Evolutionary conservation across 306 rosid genomes (phyloP).

Genomic region (Datisca glomerata): DNA sequence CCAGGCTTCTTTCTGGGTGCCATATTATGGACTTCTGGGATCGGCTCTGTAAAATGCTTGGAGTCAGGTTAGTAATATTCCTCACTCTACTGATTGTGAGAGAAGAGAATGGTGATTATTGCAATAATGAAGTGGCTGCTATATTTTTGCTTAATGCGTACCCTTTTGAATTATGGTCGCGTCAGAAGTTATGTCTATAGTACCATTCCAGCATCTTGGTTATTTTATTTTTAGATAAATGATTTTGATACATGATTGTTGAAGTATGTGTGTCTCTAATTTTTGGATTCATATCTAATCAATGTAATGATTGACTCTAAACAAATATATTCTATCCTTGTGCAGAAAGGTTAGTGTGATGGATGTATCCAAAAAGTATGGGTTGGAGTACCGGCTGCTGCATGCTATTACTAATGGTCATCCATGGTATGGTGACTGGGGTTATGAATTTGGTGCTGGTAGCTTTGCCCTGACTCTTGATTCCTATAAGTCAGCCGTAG

Average conservation of each 20-base stretch:
- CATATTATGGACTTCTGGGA: conserved; percentile 97
- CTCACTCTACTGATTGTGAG: no score
- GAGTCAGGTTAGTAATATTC: conserved; percentile 56
- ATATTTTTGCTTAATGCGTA: no score
- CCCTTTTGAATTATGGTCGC: no score
- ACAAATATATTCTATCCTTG: conserved; percentile 8
- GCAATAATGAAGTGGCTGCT: no score
- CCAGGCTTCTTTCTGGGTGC: conserved; percentile 67
- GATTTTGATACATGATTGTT: no score
- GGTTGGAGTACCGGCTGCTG: conserved; percentile 76
- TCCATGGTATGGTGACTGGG: conserved; percentile 98
- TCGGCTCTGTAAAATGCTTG: conserved; percentile 75
- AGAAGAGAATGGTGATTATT: no score
- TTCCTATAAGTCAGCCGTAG: conserved; percentile 53
- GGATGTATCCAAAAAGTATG: conserved; percentile 97
- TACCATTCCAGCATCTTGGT: no score
- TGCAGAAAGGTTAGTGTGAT: conserved; percentile 81
- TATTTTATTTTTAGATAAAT: no score
- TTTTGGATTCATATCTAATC: background rate
- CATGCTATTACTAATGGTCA: conserved; percentile 68
- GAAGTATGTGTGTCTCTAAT: no score
- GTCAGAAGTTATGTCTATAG: no score
- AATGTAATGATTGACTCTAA: background rate
- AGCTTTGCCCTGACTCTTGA: conserved; percentile 80
- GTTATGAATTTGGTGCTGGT: conserved; percentile 86